Base-by-base conservation (phyloP, 1,284 basidiomycete genomes). In the Trametes pubescens region DNA sequence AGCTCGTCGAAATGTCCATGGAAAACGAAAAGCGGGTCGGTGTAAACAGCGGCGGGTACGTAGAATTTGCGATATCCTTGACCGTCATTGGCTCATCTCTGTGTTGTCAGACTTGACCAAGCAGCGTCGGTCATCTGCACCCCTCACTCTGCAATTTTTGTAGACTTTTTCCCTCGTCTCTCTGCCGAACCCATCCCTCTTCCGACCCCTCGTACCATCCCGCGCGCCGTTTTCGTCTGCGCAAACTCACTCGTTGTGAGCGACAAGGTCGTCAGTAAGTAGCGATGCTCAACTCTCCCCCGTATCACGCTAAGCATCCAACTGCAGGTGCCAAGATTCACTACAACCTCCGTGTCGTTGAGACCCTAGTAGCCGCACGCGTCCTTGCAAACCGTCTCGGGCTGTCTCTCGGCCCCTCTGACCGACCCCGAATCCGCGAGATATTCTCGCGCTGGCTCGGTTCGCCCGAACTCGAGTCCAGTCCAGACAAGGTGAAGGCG, bases 281-380 rank as follows among this genome's bases (percentile, higher is more conserved):
- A 24, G 1, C 26, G 38, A 14, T 13, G 7, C 1, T 13, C 21
- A 16, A 10, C 32, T 32, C 16, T 37, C 18, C 29, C 29, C 29
- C 29, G 29, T 8, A 32, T 32, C 29, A 32, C 29, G 8, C 29
- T 32, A 32, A 32, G 21, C 21, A 13, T n/a, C 7, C 22, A 6
- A 32, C 38, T 10, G 1, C 35, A 64, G 86, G 86, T 47, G 90
- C 93, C 2, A 91, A 90, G 67, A 86, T 83, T 55, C 84, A 88
- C 51, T 96, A 96, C 80, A 96, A 96, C 75, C 82, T 96, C 37
- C 90, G 94, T 22, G 93, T 95, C 22, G 90, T 96, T 21, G 95
- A 96, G 77, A 92, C 90, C 0, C 87, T 94, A 32, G 89, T 88
- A 57, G 90, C 88, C 2, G 92, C 94, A 0, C 84, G 91, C 16